These are phyloP conservation scores for Tuber magnatum DNA, from an alignment of 495 filamentous ascomycete species.

Conservation along the genomic window DNA sequence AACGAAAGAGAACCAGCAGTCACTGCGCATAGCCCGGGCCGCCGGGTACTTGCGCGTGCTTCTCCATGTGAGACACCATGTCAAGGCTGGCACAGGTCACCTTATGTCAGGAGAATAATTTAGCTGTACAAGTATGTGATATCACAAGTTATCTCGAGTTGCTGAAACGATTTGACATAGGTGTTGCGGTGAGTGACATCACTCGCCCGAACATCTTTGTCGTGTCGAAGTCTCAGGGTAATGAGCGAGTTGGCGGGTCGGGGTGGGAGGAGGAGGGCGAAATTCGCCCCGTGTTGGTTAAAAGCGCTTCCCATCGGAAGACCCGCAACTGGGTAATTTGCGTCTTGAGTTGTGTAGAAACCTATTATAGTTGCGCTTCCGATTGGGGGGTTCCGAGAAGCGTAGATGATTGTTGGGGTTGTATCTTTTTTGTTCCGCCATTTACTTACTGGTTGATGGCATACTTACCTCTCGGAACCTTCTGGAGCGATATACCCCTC, in stretches of 20 bases:
- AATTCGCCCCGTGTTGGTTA: not conserved
- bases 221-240: not conserved
- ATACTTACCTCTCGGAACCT: not conserved
- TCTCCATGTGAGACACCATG: not conserved
- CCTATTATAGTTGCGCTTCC: not conserved
- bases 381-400: not conserved
- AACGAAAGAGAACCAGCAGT: not conserved
- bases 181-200: not conserved
- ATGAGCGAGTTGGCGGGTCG: not conserved
- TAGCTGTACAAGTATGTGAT: not conserved
- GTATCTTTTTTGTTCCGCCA: not conserved
- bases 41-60: not conserved
- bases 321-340: not conserved
- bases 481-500: not conserved
- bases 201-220: not conserved
- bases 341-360: not conserved
- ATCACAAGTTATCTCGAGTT: not conserved
- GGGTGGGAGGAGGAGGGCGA: not conserved
- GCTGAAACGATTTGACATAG: not conserved
- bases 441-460: not conserved
- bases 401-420: not conserved
- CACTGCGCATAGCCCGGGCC: not conserved
- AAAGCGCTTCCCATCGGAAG: not conserved
- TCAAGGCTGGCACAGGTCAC: not conserved
- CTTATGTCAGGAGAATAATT: not conserved